phyloP scores from a whole-genome alignment of 2,329 filamentous ascomycete species.

The Neoscytalidium dimidiatum region DNA sequence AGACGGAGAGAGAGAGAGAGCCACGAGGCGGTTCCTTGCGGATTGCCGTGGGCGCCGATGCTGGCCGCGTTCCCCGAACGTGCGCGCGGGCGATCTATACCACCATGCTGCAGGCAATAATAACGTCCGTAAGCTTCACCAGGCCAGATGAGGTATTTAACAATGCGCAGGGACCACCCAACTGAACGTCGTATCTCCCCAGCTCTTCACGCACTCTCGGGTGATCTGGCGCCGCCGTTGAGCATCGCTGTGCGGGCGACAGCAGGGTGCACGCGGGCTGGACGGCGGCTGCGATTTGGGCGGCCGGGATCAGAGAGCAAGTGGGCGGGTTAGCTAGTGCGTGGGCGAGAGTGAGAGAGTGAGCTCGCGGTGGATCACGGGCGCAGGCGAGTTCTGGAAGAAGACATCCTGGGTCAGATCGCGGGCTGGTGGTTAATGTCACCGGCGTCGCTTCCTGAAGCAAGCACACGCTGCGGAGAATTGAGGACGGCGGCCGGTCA shows the following conservation, averaged over 20 bases:
- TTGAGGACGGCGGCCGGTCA: slow-evolving; percentile 1
- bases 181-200: slow-evolving; percentile 1
- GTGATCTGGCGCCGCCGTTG: not conserved
- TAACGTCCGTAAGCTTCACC: slow-evolving; percentile 16
- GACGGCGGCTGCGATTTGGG: not conserved
- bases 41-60: slow-evolving; percentile 9
- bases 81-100: slow-evolving; percentile 16
- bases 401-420: slow-evolving; percentile 4
- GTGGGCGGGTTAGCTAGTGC: not conserved
- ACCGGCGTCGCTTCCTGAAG: slow-evolving; percentile 12
- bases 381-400: not conserved
- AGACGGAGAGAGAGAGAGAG: too few relatives aligned
- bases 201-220: not conserved
- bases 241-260: not conserved
- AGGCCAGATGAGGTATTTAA: slow-evolving; percentile 15
- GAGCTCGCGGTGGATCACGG: not conserved
- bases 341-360: too few relatives aligned
- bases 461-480: slow-evolving; percentile 11
- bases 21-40: slow-evolving; percentile 1
- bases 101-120: slow-evolving; percentile 3
- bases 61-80: slow-evolving; percentile 12
- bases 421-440: not conserved
- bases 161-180: not conserved
- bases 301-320: not conserved
- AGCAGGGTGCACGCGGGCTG: not conserved